Percentiles rank a stretch among this genome's conserved stretches.
Conservation (phyloP, 805 yeast species). For the Lachancea cidri region DNA sequence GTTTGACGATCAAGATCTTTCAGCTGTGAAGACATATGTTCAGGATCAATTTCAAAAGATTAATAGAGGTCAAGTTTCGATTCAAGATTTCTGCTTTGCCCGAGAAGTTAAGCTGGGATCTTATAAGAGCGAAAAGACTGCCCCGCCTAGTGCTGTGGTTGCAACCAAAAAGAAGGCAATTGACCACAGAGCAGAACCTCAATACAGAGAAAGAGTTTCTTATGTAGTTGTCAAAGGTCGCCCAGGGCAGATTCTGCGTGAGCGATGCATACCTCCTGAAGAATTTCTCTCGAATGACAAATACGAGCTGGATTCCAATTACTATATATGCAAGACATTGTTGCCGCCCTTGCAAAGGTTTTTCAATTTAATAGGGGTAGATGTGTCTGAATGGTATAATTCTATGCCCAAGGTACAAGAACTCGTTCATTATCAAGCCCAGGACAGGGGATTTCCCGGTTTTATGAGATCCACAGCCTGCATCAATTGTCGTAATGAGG, state of each 20-base stretch:
- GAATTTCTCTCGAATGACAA: conserved; percentile 47
- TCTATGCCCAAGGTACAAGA: conserved; percentile 49
- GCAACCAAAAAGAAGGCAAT: conserved; percentile 55
- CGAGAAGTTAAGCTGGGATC: conserved; percentile 83
- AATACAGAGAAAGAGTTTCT: conserved; percentile 82
- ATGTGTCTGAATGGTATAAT: conserved; percentile 68
- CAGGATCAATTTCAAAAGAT: conserved; percentile 63
- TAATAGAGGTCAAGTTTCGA: conserved; percentile 52
- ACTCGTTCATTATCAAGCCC: not conserved
- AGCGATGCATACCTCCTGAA: conserved; percentile 75
- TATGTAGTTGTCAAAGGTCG: conserved; percentile 69
- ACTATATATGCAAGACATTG: conserved; percentile 76
- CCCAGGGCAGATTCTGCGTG: conserved; percentile 54
- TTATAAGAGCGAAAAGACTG: conserved; percentile 62
- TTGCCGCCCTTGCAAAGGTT: conserved; percentile 88
- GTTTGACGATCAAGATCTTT: conserved; percentile 68
- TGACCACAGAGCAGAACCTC: conserved; percentile 78
- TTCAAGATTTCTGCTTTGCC: conserved; percentile 87
- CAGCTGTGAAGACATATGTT: conserved; percentile 62
- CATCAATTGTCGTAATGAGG: conserved; percentile 26
- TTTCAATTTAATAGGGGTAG: conserved; percentile 78
- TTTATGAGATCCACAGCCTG: conserved; percentile 28
- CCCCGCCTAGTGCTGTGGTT: conserved; percentile 90
- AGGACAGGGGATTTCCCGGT: conserved; percentile 8
- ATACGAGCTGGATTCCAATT: conserved; percentile 66